These are phyloP conservation scores for Apocynum venetum DNA, from an alignment of 257 asterid genomes.

Conservation along the genomic window DNA sequence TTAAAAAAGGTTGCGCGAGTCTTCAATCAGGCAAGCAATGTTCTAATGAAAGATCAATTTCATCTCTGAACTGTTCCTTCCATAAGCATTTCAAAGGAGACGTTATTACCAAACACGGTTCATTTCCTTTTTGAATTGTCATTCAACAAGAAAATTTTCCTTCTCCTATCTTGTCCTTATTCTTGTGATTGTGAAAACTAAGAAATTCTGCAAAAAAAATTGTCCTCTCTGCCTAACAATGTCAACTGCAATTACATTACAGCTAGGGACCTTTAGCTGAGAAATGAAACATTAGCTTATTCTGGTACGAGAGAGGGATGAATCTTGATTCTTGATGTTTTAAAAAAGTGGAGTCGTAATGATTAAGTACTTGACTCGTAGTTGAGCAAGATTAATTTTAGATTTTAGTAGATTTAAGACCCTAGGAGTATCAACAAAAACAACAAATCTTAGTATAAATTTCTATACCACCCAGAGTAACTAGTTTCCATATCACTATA, in stretches of 20 bases:
- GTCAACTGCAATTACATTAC: background rate
- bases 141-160: constrained; percentile 7
- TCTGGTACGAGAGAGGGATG: background rate
- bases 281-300: background rate
- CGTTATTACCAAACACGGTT: constrained; percentile 12
- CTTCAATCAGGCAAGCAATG: constrained; percentile 18
- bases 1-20: background rate
- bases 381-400: background rate
- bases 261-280: background rate
- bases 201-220: background rate
- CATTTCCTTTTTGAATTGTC: constrained; percentile 15
- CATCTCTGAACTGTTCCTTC: constrained; percentile 5
- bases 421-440: background rate
- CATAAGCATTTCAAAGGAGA: background rate
- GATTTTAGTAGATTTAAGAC: too few relatives aligned
- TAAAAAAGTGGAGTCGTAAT: background rate
- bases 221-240: background rate
- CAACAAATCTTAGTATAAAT: constrained; percentile 14
- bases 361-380: background rate
- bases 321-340: background rate
- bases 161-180: background rate
- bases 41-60: constrained; percentile 1
- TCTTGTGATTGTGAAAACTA: background rate
- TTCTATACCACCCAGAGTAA: constrained; percentile 54
- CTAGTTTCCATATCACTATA: constrained; percentile 37